phyloP scores from a whole-genome alignment of 2,329 filamentous ascomycete species.

The Emmonsia crescens region DNA sequence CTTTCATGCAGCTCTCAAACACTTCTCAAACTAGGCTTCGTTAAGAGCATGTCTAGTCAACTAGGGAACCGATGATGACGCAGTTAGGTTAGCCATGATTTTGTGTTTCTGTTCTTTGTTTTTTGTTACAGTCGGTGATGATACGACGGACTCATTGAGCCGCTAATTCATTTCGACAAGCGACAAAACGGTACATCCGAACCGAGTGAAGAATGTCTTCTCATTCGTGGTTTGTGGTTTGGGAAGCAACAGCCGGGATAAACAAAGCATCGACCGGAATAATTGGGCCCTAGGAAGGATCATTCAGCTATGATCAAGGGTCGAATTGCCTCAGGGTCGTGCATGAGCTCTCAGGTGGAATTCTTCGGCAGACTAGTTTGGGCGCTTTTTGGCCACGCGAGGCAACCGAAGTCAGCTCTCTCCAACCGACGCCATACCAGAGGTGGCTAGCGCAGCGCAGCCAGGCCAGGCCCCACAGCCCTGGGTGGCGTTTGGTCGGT shows the following conservation, averaged over 20 bases:
- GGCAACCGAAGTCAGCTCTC: constrained; percentile 10
- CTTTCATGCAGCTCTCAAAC: neutral
- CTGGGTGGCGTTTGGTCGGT: constrained; percentile 9
- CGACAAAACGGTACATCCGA: neutral
- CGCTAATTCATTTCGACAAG: neutral
- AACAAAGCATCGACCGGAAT: neutral
- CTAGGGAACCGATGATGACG: neutral
- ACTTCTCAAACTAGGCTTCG: neutral
- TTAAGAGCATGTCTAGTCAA: neutral
- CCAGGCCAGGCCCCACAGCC: constrained; percentile 4
- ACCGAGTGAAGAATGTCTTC: neutral
- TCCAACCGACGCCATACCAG: constrained; percentile 5
- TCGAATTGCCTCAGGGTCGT: neutral
- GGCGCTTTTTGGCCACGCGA: constrained; percentile 12
- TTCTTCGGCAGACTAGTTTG: neutral
- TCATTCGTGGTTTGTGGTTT: neutral
- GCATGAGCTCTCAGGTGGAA: neutral
- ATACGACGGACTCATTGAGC: neutral
- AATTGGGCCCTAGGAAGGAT: neutral
- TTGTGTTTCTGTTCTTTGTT: neutral
- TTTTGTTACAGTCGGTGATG: neutral
- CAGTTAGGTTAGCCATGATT: neutral
- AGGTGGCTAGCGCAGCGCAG: neutral
- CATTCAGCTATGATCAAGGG: constrained; percentile 2
- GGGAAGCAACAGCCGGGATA: neutral